Evolutionary conservation across 2,329 filamentous ascomycete genomes (phyloP), one percentile per base, ranked within the genome.

Genomic region (Sclerotinia trifoliorum): DNA sequence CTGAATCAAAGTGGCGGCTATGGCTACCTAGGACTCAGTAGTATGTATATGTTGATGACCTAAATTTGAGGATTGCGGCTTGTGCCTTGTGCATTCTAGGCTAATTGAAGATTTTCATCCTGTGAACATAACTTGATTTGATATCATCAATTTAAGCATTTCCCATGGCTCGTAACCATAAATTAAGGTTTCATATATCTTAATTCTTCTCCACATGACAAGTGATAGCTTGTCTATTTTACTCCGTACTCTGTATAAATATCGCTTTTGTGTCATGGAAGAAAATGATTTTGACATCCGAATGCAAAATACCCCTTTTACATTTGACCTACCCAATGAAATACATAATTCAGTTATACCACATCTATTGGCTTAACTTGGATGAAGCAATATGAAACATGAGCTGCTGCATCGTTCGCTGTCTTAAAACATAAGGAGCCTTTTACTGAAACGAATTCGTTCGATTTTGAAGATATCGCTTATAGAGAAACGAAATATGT

Each of bases 1-100:
- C 54, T 35, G 54, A 56, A 55, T 55, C 52, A 15, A 42, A 56
- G 54, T 56, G 54, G 54, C 54, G 54, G 54, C 54, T 56, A 56
- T 39, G 39, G 39, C 39, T 42, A 13, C 10, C 32, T 35, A 35
- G 5, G n/a, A n/a, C n/a, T n/a, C n/a, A n/a, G n/a, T n/a, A n/a
- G n/a, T n/a, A n/a, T n/a, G n/a, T n/a, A n/a, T 35, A 35, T 35
- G 54, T 56, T n/a, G 29, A 56, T n/a, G 54, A 42, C 39, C 13
- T 42, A 42, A 42, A 42, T 17, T 42, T 42, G 15, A 56, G 29
- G 54, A 55, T 32, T 11, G 26, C 35, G 52, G 52, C 10, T 39
- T 39, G 35, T 32, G 32, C 32, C 52, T 55, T 55, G 52, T 26
- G 32, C 32, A 3, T 55, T 55, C 52, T 55, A 55, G 52, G 52